These are phyloP conservation scores for Saxophila tyrrhenica DNA, from an alignment of 495 filamentous ascomycete species.

Conservation along the genomic window DNA sequence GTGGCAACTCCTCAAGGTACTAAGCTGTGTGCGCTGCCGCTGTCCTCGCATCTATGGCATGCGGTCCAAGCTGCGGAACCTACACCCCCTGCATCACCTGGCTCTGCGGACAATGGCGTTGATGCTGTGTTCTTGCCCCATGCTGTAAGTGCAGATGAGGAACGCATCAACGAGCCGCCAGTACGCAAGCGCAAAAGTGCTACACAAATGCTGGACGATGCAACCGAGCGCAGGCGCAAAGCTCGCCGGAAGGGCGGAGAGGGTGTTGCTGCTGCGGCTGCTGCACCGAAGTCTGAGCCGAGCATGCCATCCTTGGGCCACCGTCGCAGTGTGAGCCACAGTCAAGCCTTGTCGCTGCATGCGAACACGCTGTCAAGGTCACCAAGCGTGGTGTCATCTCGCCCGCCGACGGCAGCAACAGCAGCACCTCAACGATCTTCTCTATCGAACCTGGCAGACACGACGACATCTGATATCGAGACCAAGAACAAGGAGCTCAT, in stretches of 20 bases:
- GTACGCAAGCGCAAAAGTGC: slow-evolving; percentile 46
- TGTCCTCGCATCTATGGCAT: slow-evolving; percentile 30
- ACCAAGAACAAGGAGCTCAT: slow-evolving; percentile 35
- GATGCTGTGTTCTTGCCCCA: slow-evolving; percentile 21
- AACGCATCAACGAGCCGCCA: slow-evolving; percentile 17
- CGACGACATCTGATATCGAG: slow-evolving; percentile 33
- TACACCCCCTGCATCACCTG: slow-evolving; percentile 6
- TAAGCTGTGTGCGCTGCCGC: slow-evolving; percentile 29
- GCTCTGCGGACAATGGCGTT: background rate
- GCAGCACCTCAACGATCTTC: slow-evolving; percentile 21
- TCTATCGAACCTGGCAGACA: slow-evolving; percentile 31
- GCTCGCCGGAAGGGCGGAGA: slow-evolving; percentile 45
- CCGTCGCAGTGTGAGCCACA: slow-evolving; percentile 7
- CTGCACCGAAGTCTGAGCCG: background rate
- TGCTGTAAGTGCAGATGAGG: background rate
- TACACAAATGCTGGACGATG: slow-evolving; percentile 47
- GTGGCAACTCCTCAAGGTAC: slow-evolving; percentile 23
- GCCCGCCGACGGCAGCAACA: slow-evolving; percentile 10
- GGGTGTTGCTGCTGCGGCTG: slow-evolving; percentile 44
- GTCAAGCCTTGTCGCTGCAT: slow-evolving; percentile 6
- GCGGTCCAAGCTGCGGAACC: slow-evolving; percentile 2
- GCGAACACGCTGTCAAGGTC: slow-evolving; percentile 22
- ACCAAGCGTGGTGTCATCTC: slow-evolving; percentile 22
- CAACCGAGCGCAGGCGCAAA: slow-evolving; percentile 43
- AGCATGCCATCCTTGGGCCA: slow-evolving; percentile 13